phyloP scores from a whole-genome alignment of 1,284 basidiomycete genomes.

The Cystobasidiaceae sp. region DNA sequence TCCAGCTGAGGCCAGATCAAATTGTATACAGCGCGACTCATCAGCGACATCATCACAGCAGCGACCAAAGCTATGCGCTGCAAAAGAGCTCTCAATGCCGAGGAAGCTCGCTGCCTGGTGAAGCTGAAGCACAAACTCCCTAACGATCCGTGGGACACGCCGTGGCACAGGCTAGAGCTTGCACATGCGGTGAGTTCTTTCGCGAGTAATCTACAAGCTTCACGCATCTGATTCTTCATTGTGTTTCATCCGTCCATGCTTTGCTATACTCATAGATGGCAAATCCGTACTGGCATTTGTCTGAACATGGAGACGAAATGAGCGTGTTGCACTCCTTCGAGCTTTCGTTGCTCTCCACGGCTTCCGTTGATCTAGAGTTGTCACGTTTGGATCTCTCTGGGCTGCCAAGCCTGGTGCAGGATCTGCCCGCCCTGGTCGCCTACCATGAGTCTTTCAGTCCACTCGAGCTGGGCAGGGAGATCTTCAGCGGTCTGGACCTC shows the following conservation, averaged over 20 bases:
- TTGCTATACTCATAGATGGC: too few species aligned
- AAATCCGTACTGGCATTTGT: too few species aligned
- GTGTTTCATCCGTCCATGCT: too few species aligned
- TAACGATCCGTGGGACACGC: background rate
- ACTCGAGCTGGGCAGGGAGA: background rate
- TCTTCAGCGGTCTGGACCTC: background rate
- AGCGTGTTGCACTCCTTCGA: too few species aligned
- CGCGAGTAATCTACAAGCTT: too few species aligned
- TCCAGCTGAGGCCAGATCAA: background rate
- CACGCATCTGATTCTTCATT: too few species aligned
- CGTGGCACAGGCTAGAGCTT: background rate
- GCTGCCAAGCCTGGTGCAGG: background rate
- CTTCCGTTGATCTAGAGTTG: too few species aligned
- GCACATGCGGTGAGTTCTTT: background rate
- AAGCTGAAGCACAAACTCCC: background rate
- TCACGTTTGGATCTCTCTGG: background rate
- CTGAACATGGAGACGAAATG: too few species aligned
- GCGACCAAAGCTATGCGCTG: background rate
- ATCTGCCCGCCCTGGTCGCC: background rate
- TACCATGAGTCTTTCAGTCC: background rate
- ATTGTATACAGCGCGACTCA: background rate
- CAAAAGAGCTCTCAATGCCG: background rate
- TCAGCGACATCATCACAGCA: background rate
- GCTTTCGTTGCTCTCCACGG: too few species aligned
- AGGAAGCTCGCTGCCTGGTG: background rate